Conservation (phyloP, 176 grass and related monocot genomes). For the Thalia dealbata region DNA sequence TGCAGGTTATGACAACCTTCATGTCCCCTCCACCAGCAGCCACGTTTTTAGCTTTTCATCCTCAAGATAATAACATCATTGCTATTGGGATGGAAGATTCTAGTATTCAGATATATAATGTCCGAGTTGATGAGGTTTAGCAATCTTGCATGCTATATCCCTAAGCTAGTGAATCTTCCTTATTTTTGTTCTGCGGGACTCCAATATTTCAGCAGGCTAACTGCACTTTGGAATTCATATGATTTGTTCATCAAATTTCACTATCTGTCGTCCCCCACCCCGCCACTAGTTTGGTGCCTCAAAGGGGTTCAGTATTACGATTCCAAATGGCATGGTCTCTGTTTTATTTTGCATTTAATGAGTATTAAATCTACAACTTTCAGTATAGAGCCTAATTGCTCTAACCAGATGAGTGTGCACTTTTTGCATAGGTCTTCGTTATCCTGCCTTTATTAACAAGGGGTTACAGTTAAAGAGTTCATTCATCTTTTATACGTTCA, state of each 20-base stretch:
- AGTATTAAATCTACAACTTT: no score
- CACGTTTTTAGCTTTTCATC: slow-evolving; percentile 86
- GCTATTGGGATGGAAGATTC: slow-evolving; percentile 98
- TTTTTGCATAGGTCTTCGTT: no score
- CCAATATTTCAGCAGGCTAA: slow-evolving; percentile 1
- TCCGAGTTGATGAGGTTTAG: slow-evolving; percentile 76
- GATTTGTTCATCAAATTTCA: neutral
- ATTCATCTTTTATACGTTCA: no score
- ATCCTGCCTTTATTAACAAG: neutral
- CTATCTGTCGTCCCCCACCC: no score
- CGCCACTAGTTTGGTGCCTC: no score
- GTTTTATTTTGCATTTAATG: no score
- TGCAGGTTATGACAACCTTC: slow-evolving; percentile 94
- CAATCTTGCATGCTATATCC: neutral
- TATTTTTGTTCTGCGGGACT: neutral
- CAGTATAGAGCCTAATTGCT: no score
- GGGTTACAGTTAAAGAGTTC: neutral
- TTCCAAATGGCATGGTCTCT: neutral
- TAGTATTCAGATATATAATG: slow-evolving; percentile 95
- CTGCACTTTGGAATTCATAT: neutral
- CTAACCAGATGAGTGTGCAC: no score
- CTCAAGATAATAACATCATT: slow-evolving; percentile 99
- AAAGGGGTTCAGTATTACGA: no score
- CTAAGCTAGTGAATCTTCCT: neutral
- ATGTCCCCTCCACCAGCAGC: slow-evolving; percentile 88